A percentile compares a stretch with the other conserved stretches of the same genome.
Evolutionary conservation across 805 yeast genomes (phyloP).

Genomic region (Geotrichum ghanense): DNA sequence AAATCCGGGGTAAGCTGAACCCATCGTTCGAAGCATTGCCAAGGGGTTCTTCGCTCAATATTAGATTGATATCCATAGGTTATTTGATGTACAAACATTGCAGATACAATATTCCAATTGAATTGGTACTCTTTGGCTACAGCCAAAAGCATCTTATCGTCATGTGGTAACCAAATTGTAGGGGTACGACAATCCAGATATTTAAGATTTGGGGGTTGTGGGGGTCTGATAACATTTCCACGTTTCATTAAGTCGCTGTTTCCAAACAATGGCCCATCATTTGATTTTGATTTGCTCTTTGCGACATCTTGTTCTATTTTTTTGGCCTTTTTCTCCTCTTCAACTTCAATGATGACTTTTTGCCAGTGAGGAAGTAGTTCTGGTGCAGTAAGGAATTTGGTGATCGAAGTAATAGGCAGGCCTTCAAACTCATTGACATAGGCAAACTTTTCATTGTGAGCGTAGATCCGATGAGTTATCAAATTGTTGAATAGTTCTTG

Average conservation of each 20-base stretch:
- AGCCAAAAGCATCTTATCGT: conserved; percentile 68
- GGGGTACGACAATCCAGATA: conserved; percentile 79
- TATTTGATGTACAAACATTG: conserved; percentile 58
- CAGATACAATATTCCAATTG: conserved; percentile 88
- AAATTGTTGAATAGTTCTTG: conserved; percentile 15
- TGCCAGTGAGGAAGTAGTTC: conserved; percentile 22
- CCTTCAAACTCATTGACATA: conserved; percentile 17
- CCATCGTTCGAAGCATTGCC: conserved; percentile 98
- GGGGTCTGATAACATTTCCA: conserved; percentile 52
- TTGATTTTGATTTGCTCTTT: background rate
- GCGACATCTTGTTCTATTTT: too few relatives aligned
- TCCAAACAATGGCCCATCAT: conserved; percentile 9
- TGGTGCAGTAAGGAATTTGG: conserved; percentile 21
- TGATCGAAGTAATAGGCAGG: conserved; percentile 21
- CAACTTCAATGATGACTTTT: conserved; percentile 19
- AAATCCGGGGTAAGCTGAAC: conserved; percentile 85
- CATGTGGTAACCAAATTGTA: conserved; percentile 93
- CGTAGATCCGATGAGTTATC: conserved; percentile 8
- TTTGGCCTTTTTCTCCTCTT: conserved; percentile 5
- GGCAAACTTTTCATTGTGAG: conserved; percentile 7
- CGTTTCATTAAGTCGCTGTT: conserved; percentile 14
- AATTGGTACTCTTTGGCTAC: conserved; percentile 78
- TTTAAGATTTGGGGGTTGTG: conserved; percentile 77
- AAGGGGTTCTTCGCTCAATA: conserved; percentile 90
- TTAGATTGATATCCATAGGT: conserved; percentile 69